Evolutionary conservation across 495 filamentous ascomycete species (phyloP), one percentile per base, ranked within the genome.

Genomic region (Penicillium odoratum): DNA sequence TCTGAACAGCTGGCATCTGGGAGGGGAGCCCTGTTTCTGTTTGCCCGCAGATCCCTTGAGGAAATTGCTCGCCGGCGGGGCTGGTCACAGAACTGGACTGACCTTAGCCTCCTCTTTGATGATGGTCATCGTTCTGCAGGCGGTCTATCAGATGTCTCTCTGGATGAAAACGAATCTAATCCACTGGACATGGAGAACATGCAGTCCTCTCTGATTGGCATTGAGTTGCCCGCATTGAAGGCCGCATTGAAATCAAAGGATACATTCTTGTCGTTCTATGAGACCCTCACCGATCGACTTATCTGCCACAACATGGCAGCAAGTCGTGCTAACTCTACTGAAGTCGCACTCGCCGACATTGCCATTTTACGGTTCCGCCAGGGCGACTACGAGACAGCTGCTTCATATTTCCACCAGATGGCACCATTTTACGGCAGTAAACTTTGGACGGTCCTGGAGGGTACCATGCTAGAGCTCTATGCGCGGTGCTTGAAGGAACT

Each of bases 401-500:
- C 90, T 2, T 84, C 80, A 3, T 93, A 90, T 64, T 92, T 98
- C 68, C 84, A 87, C 64, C 81, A 85, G n/a, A 83, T 93, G 54
- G 87, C 89, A 7, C 88, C 91, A 3, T 89, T 91, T 62, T 97
- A 94, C 66, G 88, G 86, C 0, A 87, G 88, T 49, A 85, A 83
- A 60, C 81, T 87, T 15, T 98, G 94, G 94, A 83, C 78, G 43
- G 71, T 88, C 5, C 77, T 97, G 11, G 92, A 97, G 66, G 81
- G 88, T 10, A 85, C 84, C 3, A 89, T 96, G 82, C 78, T 98
- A 29, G 82, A 90, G 49, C 87, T 97, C 80, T 91, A 95, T 68
- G 86, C 91, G 4, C 83, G 83, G 36, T 97, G 91, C 72, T 79
- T 98, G 48, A 89, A 91, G 65, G 79, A 90, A 63, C 80, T 97